Evolutionary conservation across 2,329 filamentous ascomycete species (phyloP).

Genomic region (Aspergillus fructus): DNA sequence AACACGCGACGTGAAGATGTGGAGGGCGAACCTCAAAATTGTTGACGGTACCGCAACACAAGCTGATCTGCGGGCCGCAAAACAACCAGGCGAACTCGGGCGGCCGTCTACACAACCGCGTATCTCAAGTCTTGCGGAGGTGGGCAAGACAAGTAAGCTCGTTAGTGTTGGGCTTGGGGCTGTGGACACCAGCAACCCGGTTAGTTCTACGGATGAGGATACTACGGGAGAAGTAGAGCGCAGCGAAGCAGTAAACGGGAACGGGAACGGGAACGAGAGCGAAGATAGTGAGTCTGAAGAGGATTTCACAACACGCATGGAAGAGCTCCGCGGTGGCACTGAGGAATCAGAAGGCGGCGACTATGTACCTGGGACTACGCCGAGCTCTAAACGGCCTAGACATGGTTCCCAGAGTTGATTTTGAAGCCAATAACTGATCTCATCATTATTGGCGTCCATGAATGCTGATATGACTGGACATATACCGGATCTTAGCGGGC

Average conservation of each 20-base stretch:
- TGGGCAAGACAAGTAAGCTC: conserved; percentile 40
- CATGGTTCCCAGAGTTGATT: neutral
- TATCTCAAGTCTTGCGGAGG: conserved; percentile 27
- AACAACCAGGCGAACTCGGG: conserved; percentile 28
- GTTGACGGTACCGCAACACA: conserved; percentile 37
- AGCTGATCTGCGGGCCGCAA: conserved; percentile 27
- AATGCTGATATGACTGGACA: neutral
- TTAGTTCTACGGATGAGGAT: conserved; percentile 24
- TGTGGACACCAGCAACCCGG: conserved; percentile 26
- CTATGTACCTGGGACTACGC: conserved; percentile 20
- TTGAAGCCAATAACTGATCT: neutral
- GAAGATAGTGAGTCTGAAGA: conserved; percentile 17
- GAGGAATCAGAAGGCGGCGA: conserved; percentile 29
- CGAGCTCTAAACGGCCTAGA: conserved; percentile 21
- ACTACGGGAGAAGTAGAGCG: conserved; percentile 13
- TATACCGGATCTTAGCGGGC: neutral
- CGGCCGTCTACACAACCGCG: conserved; percentile 23
- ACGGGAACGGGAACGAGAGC: conserved; percentile 12
- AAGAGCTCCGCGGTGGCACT: conserved; percentile 26
- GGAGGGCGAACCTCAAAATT: conserved; percentile 47
- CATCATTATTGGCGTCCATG: neutral
- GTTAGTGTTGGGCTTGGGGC: conserved; percentile 37
- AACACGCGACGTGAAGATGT: conserved; percentile 46
- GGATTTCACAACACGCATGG: conserved; percentile 14
- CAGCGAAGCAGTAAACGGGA: conserved; percentile 10